Percentiles rank a stretch among this genome's conserved stretches.
phyloP scores from a whole-genome alignment of 148 eudicot species.

The Spergularia marina region DNA sequence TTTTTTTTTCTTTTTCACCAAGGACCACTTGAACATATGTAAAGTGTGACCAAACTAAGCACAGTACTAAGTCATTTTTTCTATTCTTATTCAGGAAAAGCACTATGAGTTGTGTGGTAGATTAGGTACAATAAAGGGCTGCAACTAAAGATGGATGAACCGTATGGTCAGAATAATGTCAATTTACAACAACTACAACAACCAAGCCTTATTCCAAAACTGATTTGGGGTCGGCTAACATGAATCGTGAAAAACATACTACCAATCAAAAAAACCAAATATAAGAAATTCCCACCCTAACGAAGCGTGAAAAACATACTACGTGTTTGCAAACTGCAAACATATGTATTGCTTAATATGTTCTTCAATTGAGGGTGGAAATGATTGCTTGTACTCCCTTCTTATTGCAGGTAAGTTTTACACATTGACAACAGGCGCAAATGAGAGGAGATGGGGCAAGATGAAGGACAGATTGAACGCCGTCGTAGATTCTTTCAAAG shows the following conservation, averaged over 20 bases:
- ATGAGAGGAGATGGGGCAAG: conserved; percentile 94
- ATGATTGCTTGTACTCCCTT: conserved; percentile 8
- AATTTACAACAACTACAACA: too few relatives aligned
- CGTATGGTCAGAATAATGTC: neutral
- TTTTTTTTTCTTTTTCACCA: neutral
- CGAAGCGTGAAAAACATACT: neutral
- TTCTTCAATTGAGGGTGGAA: neutral
- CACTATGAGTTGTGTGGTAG: too few relatives aligned
- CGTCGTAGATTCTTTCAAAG: conserved; percentile 80
- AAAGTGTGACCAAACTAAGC: neutral
- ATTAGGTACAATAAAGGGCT: neutral
- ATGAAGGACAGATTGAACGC: conserved; percentile 91
- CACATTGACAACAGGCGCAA: conserved; percentile 92
- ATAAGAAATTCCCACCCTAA: too few relatives aligned
- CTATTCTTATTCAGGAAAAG: too few relatives aligned
- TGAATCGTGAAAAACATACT: too few relatives aligned
- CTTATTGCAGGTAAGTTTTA: conserved; percentile 75
- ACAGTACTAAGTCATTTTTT: neutral
- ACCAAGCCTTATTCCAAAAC: too few relatives aligned
- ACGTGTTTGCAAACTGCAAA: neutral
- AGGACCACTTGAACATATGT: neutral
- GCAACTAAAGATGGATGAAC: conserved; percentile 3
- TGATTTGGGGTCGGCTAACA: too few relatives aligned
- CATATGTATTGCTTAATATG: neutral
- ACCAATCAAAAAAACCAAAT: too few relatives aligned